These are phyloP conservation scores for Volvox carteri DNA, from an alignment of 163 green algal genomes.

Conservation along the genomic window DNA sequence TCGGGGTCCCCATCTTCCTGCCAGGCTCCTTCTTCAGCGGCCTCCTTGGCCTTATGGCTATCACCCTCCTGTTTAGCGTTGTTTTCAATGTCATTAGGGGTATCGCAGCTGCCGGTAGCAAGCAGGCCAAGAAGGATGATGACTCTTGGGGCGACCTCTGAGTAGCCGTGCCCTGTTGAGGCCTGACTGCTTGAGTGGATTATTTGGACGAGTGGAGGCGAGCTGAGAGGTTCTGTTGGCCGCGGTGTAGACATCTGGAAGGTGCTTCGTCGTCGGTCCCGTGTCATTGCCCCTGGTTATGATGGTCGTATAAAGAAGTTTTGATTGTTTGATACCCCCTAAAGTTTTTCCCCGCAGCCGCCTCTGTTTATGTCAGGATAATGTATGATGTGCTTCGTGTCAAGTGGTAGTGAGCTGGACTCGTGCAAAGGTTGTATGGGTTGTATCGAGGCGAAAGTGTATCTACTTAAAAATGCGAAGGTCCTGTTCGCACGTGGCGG, in stretches of 20 bases:
- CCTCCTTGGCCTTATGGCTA: constrained; percentile 37
- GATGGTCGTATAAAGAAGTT: background rate
- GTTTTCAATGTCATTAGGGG: constrained; percentile 54
- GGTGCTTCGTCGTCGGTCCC: background rate
- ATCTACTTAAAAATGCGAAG: too few relatives aligned
- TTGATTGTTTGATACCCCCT: background rate
- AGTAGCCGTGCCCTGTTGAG: background rate
- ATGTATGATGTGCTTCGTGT: background rate
- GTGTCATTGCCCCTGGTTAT: background rate
- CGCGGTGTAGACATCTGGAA: background rate
- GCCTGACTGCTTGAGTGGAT: background rate
- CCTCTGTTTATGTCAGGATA: background rate
- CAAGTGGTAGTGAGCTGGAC: background rate
- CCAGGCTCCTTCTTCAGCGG: constrained; percentile 46
- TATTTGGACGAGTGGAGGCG: background rate
- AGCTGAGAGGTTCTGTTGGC: background rate
- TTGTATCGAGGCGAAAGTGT: too few relatives aligned
- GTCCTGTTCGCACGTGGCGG: too few relatives aligned
- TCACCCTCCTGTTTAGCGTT: constrained; percentile 44
- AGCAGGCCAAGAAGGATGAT: constrained; percentile 28
- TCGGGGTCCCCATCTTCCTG: constrained; percentile 49
- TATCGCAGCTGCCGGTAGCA: background rate
- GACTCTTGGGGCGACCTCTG: constrained; percentile 55
- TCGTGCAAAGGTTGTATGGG: background rate
- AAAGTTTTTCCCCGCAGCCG: background rate